Evolutionary conservation across 148 eudicot genomes (phyloP), one percentile per base, ranked within the genome.

Genomic region (Pharnaceum exiguum): DNA sequence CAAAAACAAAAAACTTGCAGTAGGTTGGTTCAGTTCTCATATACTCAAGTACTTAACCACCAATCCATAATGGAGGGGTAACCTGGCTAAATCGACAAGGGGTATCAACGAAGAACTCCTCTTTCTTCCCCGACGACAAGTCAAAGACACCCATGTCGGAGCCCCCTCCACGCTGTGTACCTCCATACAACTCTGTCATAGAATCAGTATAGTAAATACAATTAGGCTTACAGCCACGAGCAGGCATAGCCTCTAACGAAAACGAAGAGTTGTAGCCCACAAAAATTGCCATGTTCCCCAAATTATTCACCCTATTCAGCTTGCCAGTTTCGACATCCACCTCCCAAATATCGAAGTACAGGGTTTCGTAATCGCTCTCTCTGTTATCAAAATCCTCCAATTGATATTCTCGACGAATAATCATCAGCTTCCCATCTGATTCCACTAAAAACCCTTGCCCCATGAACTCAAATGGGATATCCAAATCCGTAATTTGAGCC

Each of bases 141-240:
- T 36, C 30, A 38, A 22, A 55, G 4, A 55, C 46, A 23, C 59
- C 59, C 11, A 55, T 24, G 17, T 55, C 59, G 16, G 30, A 23
- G 5, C 15, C 5, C 13, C 25, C 23, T n/a, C n/a, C n/a, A n/a
- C n/a, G n/a, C n/a, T n/a, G n/a, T n/a, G n/a, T n/a, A n/a, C n/a
- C n/a, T n/a, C n/a, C n/a, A 12, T 47, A 47, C 19, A 43, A 43
- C 3, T 19, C 51, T 9, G 0, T 1, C 11, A 29, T 27, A 33
- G 43, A 22, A 23, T 58, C 62, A 0, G 62, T 58, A 10, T 58
- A 58, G 47, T 58, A 58, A 10, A 58, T 44, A 33, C 62, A 58
- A 35, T 58, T 29, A 29, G 62, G 51, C 51, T 17, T 43, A 43
- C 38, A 43, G 2, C 50, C 17, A 17, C 42, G 28, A 0, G 11